Evolutionary conservation across 2,329 filamentous ascomycete genomes (phyloP).

Genomic region (Diaporthe sp.): DNA sequence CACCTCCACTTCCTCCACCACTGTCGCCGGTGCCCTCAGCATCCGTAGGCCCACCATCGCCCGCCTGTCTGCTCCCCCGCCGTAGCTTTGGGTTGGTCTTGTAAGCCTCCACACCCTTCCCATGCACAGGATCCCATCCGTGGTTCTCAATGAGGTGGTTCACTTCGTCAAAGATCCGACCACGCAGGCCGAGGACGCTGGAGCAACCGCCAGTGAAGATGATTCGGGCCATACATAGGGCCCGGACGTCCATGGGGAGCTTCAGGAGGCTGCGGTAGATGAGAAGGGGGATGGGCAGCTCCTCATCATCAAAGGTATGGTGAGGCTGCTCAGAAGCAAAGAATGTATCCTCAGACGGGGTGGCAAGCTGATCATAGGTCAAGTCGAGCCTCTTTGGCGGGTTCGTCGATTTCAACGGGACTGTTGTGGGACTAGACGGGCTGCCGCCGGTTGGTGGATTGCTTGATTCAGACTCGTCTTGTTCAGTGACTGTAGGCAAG

Average conservation of each 20-base stretch:
- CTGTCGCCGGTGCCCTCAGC: constrained; percentile 46
- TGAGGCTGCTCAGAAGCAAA: constrained; percentile 70
- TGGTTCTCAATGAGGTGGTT: constrained; percentile 73
- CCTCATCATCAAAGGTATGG: constrained; percentile 85
- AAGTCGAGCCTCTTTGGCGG: constrained; percentile 72
- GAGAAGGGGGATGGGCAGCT: constrained; percentile 82
- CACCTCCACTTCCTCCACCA: constrained; percentile 37
- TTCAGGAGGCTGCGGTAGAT: constrained; percentile 82
- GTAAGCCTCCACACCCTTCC: constrained; percentile 74
- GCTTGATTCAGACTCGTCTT: constrained; percentile 63
- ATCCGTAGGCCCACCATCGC: constrained; percentile 42
- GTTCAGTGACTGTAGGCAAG: constrained; percentile 69
- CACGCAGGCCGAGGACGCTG: constrained; percentile 83
- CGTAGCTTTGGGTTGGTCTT: constrained; percentile 61
- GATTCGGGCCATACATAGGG: constrained; percentile 89
- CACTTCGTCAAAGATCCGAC: constrained; percentile 83
- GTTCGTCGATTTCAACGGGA: constrained; percentile 62
- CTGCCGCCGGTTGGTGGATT: constrained; percentile 44
- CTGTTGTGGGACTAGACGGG: constrained; percentile 51
- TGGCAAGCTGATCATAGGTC: constrained; percentile 78
- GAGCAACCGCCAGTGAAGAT: constrained; percentile 88
- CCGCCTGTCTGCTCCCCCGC: constrained; percentile 47
- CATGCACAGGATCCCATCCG: constrained; percentile 84
- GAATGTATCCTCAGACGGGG: constrained; percentile 82
- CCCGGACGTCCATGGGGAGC: constrained; percentile 85